Evolutionary conservation across 257 asterid species (phyloP).

Genomic region (Solanum pimpinellifolium): DNA sequence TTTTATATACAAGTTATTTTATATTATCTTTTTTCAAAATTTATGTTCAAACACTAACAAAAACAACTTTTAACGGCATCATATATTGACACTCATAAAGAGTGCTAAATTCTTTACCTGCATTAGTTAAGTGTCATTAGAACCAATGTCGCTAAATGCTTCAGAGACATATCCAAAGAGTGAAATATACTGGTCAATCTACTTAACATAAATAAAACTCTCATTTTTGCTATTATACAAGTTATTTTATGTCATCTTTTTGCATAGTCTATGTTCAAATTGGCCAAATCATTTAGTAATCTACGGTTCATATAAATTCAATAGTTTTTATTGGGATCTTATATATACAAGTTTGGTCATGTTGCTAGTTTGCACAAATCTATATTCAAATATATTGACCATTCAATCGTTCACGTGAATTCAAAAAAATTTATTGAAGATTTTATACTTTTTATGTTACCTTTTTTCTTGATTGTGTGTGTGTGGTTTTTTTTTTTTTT

Average conservation of each 20-base stretch:
- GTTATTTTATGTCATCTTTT: not conserved
- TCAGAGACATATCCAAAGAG: too few relatives aligned
- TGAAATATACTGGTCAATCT: not conserved
- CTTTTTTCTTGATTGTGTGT: not conserved
- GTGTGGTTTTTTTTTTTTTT: not conserved
- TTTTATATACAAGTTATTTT: not conserved
- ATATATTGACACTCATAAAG: too few relatives aligned
- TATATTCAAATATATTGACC: not conserved
- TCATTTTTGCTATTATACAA: not conserved
- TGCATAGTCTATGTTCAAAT: not conserved
- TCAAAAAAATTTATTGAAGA: not conserved
- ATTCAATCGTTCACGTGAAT: not conserved
- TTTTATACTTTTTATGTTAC: not conserved
- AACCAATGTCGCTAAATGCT: too few relatives aligned
- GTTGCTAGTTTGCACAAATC: not conserved
- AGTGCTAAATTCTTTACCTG: too few relatives aligned
- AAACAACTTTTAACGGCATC: too few relatives aligned
- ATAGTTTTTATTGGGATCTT: not conserved
- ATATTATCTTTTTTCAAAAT: not conserved
- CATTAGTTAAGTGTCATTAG: too few relatives aligned
- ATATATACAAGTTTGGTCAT: not conserved
- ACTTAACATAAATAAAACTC: not conserved
- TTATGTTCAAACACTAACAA: not conserved
- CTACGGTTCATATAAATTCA: not conserved
- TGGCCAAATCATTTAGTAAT: not conserved